These are phyloP conservation scores for Podila epicladia DNA, from an alignment of 192 early-diverging fungal genomes.

Conservation along the genomic window DNA sequence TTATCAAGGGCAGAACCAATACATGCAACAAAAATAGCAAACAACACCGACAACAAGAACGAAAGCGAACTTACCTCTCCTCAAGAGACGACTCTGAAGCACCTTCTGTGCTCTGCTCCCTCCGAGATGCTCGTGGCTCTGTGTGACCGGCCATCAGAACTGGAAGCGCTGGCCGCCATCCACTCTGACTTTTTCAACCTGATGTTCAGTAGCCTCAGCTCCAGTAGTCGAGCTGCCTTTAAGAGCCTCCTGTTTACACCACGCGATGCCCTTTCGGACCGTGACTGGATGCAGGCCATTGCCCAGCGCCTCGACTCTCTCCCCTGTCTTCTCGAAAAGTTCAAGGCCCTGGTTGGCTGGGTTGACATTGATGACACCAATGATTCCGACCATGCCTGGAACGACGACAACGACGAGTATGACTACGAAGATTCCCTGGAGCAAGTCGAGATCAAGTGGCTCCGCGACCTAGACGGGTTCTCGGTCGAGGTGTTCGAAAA, in stretches of 20 bases:
- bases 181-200: conserved; percentile 40
- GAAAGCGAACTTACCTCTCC: not conserved
- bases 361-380: conserved; percentile 23
- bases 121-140: conserved; percentile 43
- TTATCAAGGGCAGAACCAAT: not conserved
- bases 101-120: conserved; percentile 5
- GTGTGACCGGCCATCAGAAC: conserved; percentile 27
- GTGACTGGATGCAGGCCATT: conserved; percentile 33
- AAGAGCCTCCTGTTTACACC: conserved; percentile 23
- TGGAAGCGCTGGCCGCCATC: conserved; percentile 40
- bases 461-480: conserved; percentile 31
- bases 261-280: conserved; percentile 10
- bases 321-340: conserved; percentile 36
- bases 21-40: not conserved
- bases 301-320: not conserved
- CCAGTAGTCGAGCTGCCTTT: not conserved
- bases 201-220: conserved; percentile 23
- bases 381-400: not conserved
- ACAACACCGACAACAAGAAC: not conserved
- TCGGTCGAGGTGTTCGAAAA: conserved; percentile 19
- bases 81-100: conserved; percentile 24
- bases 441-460: conserved; percentile 47
- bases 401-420: conserved; percentile 31
- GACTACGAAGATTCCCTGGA: conserved; percentile 36
- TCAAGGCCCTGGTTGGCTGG: conserved; percentile 46